phyloP scores from a whole-genome alignment of 2,329 filamentous ascomycete species.

The Xenosphaeropsis pyriputrescens region DNA sequence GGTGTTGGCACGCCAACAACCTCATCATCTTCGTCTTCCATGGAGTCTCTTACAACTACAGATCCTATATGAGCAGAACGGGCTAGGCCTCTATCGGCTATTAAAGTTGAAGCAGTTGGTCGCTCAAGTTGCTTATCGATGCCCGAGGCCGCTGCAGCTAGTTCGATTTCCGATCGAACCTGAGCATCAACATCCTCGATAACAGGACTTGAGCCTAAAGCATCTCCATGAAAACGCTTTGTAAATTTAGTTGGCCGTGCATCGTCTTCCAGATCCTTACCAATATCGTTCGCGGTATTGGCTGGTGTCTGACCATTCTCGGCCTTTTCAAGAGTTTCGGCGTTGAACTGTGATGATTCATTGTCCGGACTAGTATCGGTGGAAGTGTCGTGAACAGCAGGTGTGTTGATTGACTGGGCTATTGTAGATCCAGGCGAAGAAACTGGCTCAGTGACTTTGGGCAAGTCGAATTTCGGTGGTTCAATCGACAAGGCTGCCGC shows the following conservation, averaged over 20 bases:
- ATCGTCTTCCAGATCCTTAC: conserved; percentile 20
- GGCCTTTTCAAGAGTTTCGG: conserved; percentile 30
- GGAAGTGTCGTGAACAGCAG: conserved; percentile 51
- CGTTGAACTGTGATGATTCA: conserved; percentile 40
- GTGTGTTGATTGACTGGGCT: conserved; percentile 59
- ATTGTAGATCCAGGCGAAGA: conserved; percentile 51
- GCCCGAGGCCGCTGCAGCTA: conserved; percentile 15
- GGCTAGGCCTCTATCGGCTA: neutral
- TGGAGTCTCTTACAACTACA: conserved; percentile 10
- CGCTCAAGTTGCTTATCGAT: neutral
- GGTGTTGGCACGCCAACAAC: conserved; percentile 9
- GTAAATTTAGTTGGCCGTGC: conserved; percentile 6
- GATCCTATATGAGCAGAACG: conserved; percentile 4
- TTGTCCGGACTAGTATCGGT: conserved; percentile 63
- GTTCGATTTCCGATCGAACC: conserved; percentile 37
- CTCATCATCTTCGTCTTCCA: conserved; percentile 14
- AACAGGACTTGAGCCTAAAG: conserved; percentile 7
- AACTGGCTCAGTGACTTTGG: conserved; percentile 25
- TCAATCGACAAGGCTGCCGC: conserved; percentile 18
- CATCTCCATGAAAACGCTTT: conserved; percentile 11
- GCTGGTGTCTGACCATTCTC: conserved; percentile 22
- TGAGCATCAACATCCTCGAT: conserved; percentile 34
- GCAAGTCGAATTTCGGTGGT: conserved; percentile 19
- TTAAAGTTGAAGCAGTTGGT: neutral
- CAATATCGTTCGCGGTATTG: conserved; percentile 12